Percentiles rank a stretch among this genome's conserved stretches.
These are phyloP conservation scores for Coleophoma eucalyptorum DNA, from an alignment of 2,329 filamentous ascomycete genomes.

Conservation along the genomic window DNA sequence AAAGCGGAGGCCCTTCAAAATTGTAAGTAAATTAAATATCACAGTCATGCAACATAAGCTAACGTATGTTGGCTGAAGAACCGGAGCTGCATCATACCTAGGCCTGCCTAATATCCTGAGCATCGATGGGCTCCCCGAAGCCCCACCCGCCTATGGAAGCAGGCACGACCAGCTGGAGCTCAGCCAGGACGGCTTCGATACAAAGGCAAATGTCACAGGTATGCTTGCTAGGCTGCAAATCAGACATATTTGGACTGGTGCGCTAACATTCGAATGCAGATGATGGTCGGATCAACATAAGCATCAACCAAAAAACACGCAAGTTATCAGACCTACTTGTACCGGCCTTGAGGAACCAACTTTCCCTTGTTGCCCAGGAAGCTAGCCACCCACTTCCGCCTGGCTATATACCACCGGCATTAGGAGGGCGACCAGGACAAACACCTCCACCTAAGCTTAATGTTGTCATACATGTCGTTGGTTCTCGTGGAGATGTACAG, in stretches of 20 bases:
- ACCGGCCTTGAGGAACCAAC: constrained; percentile 57
- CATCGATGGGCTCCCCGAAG: constrained; percentile 11
- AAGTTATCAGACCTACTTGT: constrained; percentile 64
- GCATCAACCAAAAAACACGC: constrained; percentile 67
- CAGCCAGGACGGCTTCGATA: constrained; percentile 59
- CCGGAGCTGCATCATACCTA: constrained; percentile 4
- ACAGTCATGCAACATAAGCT: too few species aligned
- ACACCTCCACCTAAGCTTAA: constrained; percentile 57
- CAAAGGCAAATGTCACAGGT: constrained; percentile 57
- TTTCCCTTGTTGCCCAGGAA: constrained; percentile 34
- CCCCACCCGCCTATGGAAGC: constrained; percentile 57
- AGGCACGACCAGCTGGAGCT: constrained; percentile 52
- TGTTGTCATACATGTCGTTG: constrained; percentile 72
- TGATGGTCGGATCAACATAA: constrained; percentile 77
- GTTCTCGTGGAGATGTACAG: constrained; percentile 72
- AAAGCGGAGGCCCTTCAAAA: background rate
- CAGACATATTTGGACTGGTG: background rate
- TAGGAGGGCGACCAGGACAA: constrained; percentile 62
- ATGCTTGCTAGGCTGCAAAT: constrained; percentile 10
- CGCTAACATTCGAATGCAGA: constrained; percentile 34
- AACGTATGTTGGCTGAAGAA: too few species aligned
- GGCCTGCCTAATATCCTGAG: constrained; percentile 14
- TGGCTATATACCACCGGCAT: constrained; percentile 68
- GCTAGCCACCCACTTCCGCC: constrained; percentile 53
- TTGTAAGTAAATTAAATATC: background rate